phyloP scores from a whole-genome alignment of 192 early-diverging fungal genomes.

The Geranomyces michiganensis region DNA sequence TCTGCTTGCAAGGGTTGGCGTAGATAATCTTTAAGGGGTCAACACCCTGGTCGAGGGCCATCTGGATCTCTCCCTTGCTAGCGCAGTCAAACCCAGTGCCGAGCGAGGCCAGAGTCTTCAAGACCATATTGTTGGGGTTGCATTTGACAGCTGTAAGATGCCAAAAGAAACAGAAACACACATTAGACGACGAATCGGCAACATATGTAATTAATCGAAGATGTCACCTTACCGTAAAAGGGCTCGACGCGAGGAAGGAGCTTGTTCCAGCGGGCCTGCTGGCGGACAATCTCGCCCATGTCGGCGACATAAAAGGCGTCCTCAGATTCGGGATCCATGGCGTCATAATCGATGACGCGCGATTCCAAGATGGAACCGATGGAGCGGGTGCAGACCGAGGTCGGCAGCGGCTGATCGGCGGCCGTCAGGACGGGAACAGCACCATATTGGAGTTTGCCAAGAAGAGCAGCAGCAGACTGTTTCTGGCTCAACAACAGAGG shows the following conservation, averaged over 20 bases:
- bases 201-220: too few relatives aligned
- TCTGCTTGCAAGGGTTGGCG: slow-evolving; percentile 99
- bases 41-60: slow-evolving; percentile 73
- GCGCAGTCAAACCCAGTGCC: slow-evolving; percentile 98
- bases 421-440: background rate
- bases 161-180: too few relatives aligned
- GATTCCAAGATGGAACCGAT: slow-evolving; percentile 38
- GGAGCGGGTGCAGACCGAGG: slow-evolving; percentile 24
- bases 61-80: slow-evolving; percentile 89
- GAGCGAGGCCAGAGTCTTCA: slow-evolving; percentile 77
- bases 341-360: slow-evolving; percentile 34
- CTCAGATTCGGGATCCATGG: slow-evolving; percentile 40
- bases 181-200: slow-evolving; percentile 15
- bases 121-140: slow-evolving; percentile 86
- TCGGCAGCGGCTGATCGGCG: slow-evolving; percentile 5
- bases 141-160: slow-evolving; percentile 84
- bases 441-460: background rate
- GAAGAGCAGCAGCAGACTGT: background rate
- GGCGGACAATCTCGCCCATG: slow-evolving; percentile 87
- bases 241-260: slow-evolving; percentile 93
- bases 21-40: slow-evolving; percentile 85
- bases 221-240: slow-evolving; percentile 75
- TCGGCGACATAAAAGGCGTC: slow-evolving; percentile 97
- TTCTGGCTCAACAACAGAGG: background rate
- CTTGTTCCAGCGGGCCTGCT: slow-evolving; percentile 80